Conservation (phyloP, 371 early-diverging fungal genomes). For the Actinomucor elegans region DNA sequence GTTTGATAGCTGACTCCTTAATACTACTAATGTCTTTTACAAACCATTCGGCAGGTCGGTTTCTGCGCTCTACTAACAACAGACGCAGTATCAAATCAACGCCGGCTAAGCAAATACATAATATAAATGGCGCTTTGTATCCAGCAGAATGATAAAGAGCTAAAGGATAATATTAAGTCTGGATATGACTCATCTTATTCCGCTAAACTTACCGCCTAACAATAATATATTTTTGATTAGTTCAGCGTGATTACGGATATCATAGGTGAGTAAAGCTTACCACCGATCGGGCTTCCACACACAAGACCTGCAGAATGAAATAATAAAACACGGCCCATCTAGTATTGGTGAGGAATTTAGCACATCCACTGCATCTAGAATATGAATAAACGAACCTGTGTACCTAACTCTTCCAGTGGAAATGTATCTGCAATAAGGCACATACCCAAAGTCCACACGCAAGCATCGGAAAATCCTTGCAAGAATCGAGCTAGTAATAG, state of each 20-base stretch:
- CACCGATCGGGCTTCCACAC: constrained; percentile 57
- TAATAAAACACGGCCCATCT: constrained; percentile 56
- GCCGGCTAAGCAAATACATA: constrained; percentile 55
- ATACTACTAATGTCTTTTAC: neutral
- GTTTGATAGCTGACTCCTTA: neutral
- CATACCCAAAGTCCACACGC: constrained; percentile 56
- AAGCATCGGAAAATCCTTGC: constrained; percentile 59
- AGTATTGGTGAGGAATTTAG: too few relatives aligned
- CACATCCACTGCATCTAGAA: too few relatives aligned
- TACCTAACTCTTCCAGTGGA: constrained; percentile 49
- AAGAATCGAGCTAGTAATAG: constrained; percentile 58
- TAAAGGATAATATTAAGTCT: neutral
- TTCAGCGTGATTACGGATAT: too few relatives aligned
- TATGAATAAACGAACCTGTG: constrained; percentile 21
- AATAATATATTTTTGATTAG: too few relatives aligned
- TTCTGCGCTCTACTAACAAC: constrained; percentile 41
- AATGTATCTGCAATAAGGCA: constrained; percentile 56
- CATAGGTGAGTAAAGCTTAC: too few relatives aligned
- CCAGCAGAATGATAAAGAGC: constrained; percentile 56
- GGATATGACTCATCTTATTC: too few relatives aligned
- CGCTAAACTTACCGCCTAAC: constrained; percentile 7
- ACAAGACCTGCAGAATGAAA: constrained; percentile 57
- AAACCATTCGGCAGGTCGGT: constrained; percentile 19
- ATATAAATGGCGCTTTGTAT: constrained; percentile 61
- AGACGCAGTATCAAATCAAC: constrained; percentile 47